phyloP scores from a whole-genome alignment of 2,329 filamentous ascomycete genomes.

The Sporothrix pallida region DNA sequence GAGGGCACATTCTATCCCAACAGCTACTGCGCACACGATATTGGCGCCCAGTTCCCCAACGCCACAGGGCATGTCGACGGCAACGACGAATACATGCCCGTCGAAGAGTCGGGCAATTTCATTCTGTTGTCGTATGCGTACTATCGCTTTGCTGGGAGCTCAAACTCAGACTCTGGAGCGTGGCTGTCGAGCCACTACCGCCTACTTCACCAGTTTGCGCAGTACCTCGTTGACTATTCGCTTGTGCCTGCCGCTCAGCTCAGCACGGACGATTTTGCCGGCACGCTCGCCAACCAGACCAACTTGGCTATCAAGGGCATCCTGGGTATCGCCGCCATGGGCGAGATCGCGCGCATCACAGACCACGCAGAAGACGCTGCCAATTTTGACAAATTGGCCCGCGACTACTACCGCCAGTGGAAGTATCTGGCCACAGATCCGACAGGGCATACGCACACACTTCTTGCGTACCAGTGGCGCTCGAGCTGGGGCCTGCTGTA shows the following conservation, averaged over 20 bases:
- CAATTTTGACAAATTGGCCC: not conserved
- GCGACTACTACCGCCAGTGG: constrained; percentile 30
- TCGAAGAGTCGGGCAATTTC: constrained; percentile 77
- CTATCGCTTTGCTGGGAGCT: constrained; percentile 55
- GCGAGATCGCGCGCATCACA: constrained; percentile 57
- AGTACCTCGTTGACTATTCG: constrained; percentile 72
- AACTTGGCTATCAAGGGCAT: constrained; percentile 79
- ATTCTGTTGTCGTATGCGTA: constrained; percentile 70
- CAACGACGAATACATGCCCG: constrained; percentile 74
- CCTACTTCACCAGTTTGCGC: constrained; percentile 72
- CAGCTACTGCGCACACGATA: constrained; percentile 78
- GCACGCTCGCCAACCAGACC: constrained; percentile 74
- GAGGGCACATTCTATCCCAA: constrained; percentile 84
- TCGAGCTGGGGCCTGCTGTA: constrained; percentile 77
- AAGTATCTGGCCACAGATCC: constrained; percentile 60
- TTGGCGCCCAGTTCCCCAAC: constrained; percentile 75
- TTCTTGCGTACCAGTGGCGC: constrained; percentile 74
- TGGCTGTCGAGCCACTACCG: constrained; percentile 64
- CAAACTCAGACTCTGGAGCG: constrained; percentile 49
- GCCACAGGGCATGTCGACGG: constrained; percentile 75
- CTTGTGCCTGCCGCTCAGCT: constrained; percentile 72
- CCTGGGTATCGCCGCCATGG: constrained; percentile 79
- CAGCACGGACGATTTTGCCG: constrained; percentile 77
- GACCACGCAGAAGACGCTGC: constrained; percentile 54
- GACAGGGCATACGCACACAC: constrained; percentile 68